A percentile compares a stretch with the other conserved stretches of the same genome.
Evolutionary conservation across 176 grass and related monocot species (phyloP).

Genomic region (Dendrocalamus sinicus): DNA sequence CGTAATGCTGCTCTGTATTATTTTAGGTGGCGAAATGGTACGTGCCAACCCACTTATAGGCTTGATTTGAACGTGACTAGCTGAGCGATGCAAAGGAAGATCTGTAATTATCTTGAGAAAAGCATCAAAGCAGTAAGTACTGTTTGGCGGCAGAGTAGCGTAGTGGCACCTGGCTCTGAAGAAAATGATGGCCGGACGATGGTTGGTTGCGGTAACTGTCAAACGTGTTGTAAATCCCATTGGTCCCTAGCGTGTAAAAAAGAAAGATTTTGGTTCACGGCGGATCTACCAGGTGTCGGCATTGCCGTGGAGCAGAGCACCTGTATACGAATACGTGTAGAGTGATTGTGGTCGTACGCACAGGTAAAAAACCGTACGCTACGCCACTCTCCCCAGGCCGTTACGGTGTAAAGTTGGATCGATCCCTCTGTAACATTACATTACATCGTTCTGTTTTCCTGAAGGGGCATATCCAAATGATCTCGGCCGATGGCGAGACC

Average conservation of each 20-base stretch:
- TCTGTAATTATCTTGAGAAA: not conserved
- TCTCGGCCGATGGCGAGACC: too few species aligned
- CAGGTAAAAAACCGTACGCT: not conserved
- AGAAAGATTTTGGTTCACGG: too few species aligned
- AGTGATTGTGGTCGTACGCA: not conserved
- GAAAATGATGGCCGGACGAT: slow-evolving; percentile 25
- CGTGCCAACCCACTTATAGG: too few species aligned
- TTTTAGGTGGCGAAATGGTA: too few species aligned
- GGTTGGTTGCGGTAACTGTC: not conserved
- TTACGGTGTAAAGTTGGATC: not conserved
- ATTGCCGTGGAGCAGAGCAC: not conserved
- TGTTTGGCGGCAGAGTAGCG: slow-evolving; percentile 14
- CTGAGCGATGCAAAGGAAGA: not conserved
- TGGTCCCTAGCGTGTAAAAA: not conserved
- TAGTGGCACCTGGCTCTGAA: not conserved
- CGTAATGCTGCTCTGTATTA: too few species aligned
- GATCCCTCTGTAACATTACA: too few species aligned
- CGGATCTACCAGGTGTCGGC: slow-evolving; percentile 23
- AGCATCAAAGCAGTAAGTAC: not conserved
- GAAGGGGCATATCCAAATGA: too few species aligned
- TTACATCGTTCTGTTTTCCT: not conserved
- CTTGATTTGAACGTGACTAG: too few species aligned
- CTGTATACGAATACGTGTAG: not conserved
- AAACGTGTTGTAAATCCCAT: slow-evolving; percentile 39
- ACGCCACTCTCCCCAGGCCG: not conserved